Evolutionary conservation across 306 rosid species (phyloP).

Genomic region (Begonia fuchsioides): DNA sequence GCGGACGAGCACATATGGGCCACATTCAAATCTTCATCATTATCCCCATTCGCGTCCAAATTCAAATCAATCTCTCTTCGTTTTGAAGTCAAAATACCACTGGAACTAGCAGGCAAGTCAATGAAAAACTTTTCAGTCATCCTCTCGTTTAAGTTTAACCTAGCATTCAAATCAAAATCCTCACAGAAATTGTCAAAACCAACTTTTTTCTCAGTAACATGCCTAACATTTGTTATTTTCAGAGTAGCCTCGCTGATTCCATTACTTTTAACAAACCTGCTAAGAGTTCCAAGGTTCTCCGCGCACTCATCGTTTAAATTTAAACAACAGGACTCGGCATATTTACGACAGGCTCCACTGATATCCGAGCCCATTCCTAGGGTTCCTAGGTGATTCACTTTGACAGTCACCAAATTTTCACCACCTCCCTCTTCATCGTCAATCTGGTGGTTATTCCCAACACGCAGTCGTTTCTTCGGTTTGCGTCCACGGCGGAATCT

Average conservation of each 20-base stretch:
- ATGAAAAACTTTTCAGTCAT: constrained; percentile 31
- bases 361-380: constrained; percentile 22
- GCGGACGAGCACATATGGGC: constrained; percentile 11
- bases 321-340: not conserved
- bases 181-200: constrained; percentile 20
- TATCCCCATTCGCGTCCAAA: constrained; percentile 47
- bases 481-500: constrained; percentile 36
- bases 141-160: constrained; percentile 37
- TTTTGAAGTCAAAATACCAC: constrained; percentile 13
- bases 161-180: constrained; percentile 63
- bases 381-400: constrained; percentile 18
- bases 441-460: constrained; percentile 16
- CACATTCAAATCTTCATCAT: constrained; percentile 19
- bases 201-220: constrained; percentile 9
- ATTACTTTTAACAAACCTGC: constrained; percentile 22
- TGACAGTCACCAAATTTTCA: constrained; percentile 15
- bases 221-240: constrained; percentile 15
- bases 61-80: constrained; percentile 66
- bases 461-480: constrained; percentile 54
- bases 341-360: constrained; percentile 10
- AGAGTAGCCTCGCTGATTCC: constrained; percentile 5
- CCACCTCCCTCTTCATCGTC: constrained; percentile 25
- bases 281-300: constrained; percentile 15
- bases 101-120: constrained; percentile 10
- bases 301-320: constrained; percentile 16